Evolutionary conservation across 1,284 basidiomycete genomes (phyloP).

Genomic region (Moesziomyces globuligerus): DNA sequence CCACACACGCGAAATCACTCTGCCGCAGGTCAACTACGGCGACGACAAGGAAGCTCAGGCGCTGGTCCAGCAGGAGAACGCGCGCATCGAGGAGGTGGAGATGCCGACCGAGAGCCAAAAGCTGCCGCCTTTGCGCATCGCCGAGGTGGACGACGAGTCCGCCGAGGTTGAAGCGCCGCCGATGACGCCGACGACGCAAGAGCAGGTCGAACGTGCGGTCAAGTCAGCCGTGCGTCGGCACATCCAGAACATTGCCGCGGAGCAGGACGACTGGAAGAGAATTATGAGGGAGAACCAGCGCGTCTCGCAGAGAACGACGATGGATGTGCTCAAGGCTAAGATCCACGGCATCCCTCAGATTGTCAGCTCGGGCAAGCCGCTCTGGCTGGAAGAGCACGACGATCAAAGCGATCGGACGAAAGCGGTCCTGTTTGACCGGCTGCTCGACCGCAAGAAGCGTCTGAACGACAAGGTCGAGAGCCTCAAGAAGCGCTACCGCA

Average conservation of each 20-base stretch:
- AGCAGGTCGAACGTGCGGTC: slow-evolving; percentile 35
- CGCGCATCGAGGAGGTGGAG: slow-evolving; percentile 37
- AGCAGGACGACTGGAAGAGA: slow-evolving; percentile 21
- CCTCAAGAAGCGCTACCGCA: slow-evolving; percentile 57
- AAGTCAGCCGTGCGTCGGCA: slow-evolving; percentile 13
- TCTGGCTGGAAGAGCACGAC: slow-evolving; percentile 51
- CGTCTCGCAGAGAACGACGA: slow-evolving; percentile 37
- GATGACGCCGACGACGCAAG: slow-evolving; percentile 46
- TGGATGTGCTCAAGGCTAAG: slow-evolving; percentile 41
- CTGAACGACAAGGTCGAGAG: slow-evolving; percentile 52
- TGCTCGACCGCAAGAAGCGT: slow-evolving; percentile 43
- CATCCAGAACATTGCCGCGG: slow-evolving; percentile 3
- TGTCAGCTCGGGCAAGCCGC: slow-evolving; percentile 29
- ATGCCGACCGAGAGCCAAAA: slow-evolving; percentile 16
- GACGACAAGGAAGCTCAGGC: slow-evolving; percentile 29
- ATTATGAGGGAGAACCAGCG: slow-evolving; percentile 43
- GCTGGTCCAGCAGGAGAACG: slow-evolving; percentile 24
- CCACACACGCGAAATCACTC: slow-evolving; percentile 23
- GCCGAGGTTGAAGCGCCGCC: slow-evolving; percentile 29
- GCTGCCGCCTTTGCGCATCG: slow-evolving; percentile 26
- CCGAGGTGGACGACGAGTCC: slow-evolving; percentile 28
- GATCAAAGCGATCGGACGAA: slow-evolving; percentile 25
- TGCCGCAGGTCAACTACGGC: slow-evolving; percentile 31
- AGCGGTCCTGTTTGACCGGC: slow-evolving; percentile 28
- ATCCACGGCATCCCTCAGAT: slow-evolving; percentile 47